Evolutionary conservation across 2,329 filamentous ascomycete genomes (phyloP), one percentile per base, ranked within the genome.

Genomic region (Bretziella fagacearum): DNA sequence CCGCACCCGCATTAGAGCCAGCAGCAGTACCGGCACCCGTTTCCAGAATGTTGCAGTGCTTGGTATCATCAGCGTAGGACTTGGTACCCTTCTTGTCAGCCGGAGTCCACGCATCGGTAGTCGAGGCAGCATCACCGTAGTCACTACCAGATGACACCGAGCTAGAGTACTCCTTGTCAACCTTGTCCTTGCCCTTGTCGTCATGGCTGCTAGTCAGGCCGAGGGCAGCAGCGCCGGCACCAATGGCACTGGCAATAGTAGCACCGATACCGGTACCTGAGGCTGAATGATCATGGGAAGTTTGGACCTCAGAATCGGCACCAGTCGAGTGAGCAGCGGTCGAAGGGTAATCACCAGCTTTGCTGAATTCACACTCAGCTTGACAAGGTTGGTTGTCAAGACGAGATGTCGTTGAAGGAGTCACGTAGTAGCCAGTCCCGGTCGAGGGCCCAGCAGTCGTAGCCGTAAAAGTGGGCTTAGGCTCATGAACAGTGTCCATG

Each of bases 191-290:
- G 33, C 36, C 25, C 4, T 17, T 30, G 2, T 47, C 44, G 18
- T 47, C 40, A 18, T 51, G 49, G 26, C 40, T 51, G 13, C 29
- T 23, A 6, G 40, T 30, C 29, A 51, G 18, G 7, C 49, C 49
- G 23, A 51, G 35, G 13, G 49, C 45, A 13, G 49, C 45, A 35
- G 45, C 49, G 26, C 49, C 49, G 11, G 49, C 45, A 45, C 49
- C 33, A n/a, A 51, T 26, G 20, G 45, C 41, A 44, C 40, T 35
- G 35, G 45, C 40, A 42, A 51, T 36, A 30, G 40, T 48, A 13
- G 45, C 45, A 7, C 40, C 45, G 27, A 51, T 25, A 36, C 49
- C 49, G 5, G n/a, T 23, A n/a, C 22, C 25, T 15, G 18, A 20
- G 17, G 8, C 25, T 4, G 48, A 43, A 15, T 7, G 18, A 40